Percentiles rank a stretch among this genome's conserved stretches.
Conservation (phyloP, 2,329 filamentous ascomycete genomes). For the Nemania sp. region DNA sequence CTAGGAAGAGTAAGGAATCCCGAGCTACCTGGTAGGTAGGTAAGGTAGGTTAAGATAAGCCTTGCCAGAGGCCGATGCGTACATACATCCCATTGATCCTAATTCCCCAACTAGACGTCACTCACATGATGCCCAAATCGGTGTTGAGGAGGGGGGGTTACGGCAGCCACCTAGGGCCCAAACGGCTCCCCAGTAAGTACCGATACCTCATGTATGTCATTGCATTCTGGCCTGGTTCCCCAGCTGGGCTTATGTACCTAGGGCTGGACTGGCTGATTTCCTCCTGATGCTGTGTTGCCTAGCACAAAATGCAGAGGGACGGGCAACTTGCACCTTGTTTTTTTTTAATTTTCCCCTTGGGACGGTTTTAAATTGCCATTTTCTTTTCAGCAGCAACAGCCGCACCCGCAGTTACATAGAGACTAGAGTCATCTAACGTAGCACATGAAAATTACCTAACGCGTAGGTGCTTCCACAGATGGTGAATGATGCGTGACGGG, state of each 20-base stretch:
- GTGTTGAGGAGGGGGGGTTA: constrained; percentile 15
- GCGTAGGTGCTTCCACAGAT: not conserved
- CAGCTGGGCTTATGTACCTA: constrained; percentile 12
- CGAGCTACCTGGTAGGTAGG: not conserved
- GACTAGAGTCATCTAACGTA: too few relatives aligned
- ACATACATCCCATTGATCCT: constrained; percentile 2
- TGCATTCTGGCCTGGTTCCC: constrained; percentile 2
- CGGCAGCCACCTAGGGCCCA: constrained; percentile 16
- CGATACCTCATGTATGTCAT: constrained; percentile 19
- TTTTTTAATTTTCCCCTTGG: too few relatives aligned
- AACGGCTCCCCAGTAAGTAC: constrained; percentile 11
- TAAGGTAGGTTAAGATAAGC: not conserved
- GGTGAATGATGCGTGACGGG: constrained; percentile 12
- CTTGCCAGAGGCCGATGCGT: not conserved
- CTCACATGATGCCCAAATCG: constrained; percentile 23
- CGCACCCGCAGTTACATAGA: constrained; percentile 18
- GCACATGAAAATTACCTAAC: not conserved
- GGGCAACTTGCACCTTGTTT: not conserved
- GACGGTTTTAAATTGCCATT: constrained; percentile 9
- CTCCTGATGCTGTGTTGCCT: constrained; percentile 25
- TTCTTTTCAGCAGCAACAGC: constrained; percentile 4
- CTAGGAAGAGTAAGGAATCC: not conserved
- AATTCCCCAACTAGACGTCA: constrained; percentile 11
- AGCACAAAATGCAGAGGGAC: not conserved
- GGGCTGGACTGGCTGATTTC: constrained; percentile 12